phyloP scores from a whole-genome alignment of 2,329 filamentous ascomycete genomes.

The Cercospora nicotianae region DNA sequence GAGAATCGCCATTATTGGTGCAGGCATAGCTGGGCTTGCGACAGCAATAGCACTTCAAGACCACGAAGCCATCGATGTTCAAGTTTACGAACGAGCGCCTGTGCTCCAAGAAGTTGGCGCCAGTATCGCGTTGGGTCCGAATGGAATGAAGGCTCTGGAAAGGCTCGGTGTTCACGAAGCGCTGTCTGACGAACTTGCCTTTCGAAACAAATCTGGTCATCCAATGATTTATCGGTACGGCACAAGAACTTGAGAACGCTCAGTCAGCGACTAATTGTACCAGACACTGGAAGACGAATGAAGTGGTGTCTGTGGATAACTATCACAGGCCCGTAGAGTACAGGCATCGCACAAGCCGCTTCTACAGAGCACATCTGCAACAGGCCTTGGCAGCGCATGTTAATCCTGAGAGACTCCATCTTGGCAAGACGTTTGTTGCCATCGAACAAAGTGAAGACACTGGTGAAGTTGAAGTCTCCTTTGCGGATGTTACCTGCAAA shows the following conservation, averaged over 20 bases:
- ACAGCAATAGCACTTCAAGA: constrained; percentile 40
- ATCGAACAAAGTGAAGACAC: constrained; percentile 12
- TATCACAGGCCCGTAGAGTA: constrained; percentile 37
- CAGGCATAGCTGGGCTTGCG: constrained; percentile 44
- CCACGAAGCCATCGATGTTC: constrained; percentile 37
- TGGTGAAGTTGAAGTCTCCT: constrained; percentile 33
- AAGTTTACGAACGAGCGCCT: constrained; percentile 41
- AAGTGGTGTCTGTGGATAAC: constrained; percentile 39
- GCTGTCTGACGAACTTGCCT: constrained; percentile 39
- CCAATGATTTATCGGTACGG: constrained; percentile 42
- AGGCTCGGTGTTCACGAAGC: constrained; percentile 39
- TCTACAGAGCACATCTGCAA: constrained; percentile 42
- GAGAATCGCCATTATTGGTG: constrained; percentile 41
- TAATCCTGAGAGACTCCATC: constrained; percentile 35
- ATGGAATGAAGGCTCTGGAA: constrained; percentile 42
- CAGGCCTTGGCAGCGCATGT: constrained; percentile 38
- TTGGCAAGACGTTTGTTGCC: constrained; percentile 35
- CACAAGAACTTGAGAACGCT: not conserved
- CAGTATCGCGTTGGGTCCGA: constrained; percentile 43
- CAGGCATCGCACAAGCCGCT: constrained; percentile 40
- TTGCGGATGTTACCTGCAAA: constrained; percentile 36
- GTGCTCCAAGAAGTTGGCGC: constrained; percentile 43
- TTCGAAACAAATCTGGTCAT: constrained; percentile 35
- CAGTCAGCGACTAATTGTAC: not conserved
- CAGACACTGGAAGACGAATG: constrained; percentile 43